These are phyloP conservation scores for Neofusicoccum sp. DNA, from an alignment of 2,329 filamentous ascomycete species.

Conservation along the genomic window DNA sequence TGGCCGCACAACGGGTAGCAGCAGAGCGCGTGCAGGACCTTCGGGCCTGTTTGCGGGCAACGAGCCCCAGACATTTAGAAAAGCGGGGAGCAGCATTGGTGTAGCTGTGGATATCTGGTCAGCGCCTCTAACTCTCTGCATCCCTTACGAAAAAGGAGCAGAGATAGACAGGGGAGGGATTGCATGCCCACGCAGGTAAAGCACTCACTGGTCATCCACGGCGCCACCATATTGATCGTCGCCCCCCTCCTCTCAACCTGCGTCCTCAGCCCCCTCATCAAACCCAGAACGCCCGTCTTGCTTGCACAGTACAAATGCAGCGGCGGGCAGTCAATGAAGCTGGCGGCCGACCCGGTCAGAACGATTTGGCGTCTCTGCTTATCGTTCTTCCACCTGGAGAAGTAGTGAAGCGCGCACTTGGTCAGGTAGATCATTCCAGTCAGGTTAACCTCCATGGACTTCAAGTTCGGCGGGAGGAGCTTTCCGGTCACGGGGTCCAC, in stretches of 20 bases:
- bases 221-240: conserved; percentile 30
- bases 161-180: not conserved
- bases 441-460: conserved; percentile 30
- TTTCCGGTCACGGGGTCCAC: conserved; percentile 23
- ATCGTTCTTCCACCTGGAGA: conserved; percentile 24
- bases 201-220: conserved; percentile 33
- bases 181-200: not conserved
- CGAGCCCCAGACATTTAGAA: conserved; percentile 26
- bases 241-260: conserved; percentile 26
- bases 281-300: conserved; percentile 30
- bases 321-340: conserved; percentile 29
- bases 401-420: conserved; percentile 30
- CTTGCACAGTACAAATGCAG: conserved; percentile 29
- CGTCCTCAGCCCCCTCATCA: conserved; percentile 29
- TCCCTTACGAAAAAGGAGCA: too few relatives aligned
- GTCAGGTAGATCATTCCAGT: conserved; percentile 27
- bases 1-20: conserved; percentile 28
- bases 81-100: conserved; percentile 14
- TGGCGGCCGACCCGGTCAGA: conserved; percentile 28
- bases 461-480: conserved; percentile 25
- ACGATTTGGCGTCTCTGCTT: conserved; percentile 25
- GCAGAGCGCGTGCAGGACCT: conserved; percentile 29
- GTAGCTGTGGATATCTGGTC: not conserved
- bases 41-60: conserved; percentile 29
- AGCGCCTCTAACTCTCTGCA: not conserved